phyloP scores from a whole-genome alignment of 192 early-diverging fungal species.

The Rhizophagus sp. region DNA sequence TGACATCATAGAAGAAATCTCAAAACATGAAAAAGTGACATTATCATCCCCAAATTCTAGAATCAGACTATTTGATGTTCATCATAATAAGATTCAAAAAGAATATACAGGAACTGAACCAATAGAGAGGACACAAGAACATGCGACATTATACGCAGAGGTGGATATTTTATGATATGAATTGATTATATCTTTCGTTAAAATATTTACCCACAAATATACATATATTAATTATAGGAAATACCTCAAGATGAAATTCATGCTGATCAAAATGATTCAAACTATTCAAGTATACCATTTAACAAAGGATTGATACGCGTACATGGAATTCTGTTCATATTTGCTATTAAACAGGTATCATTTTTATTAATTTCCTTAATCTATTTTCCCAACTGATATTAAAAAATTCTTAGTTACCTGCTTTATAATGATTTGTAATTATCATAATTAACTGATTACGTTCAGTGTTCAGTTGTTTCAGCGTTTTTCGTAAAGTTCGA shows the following conservation, averaged over 20 bases:
- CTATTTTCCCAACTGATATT: no score
- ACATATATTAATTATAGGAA: slow-evolving; percentile 30
- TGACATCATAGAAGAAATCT: slow-evolving; percentile 52
- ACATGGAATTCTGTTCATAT: slow-evolving; percentile 85
- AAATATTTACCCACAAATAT: no score
- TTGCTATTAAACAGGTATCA: slow-evolving; percentile 61
- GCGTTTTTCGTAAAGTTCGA: no score
- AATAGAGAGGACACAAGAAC: slow-evolving; percentile 47
- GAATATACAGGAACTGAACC: slow-evolving; percentile 49
- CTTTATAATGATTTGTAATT: no score
- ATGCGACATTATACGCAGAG: slow-evolving; percentile 62
- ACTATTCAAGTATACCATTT: slow-evolving; percentile 70
- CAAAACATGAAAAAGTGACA: slow-evolving; percentile 45
- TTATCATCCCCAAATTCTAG: slow-evolving; percentile 42
- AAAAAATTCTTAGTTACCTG: no score
- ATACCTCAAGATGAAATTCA: slow-evolving; percentile 50
- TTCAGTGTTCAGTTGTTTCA: no score
- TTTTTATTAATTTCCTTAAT: no score
- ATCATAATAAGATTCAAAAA: slow-evolving; percentile 42
- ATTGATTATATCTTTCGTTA: no score
- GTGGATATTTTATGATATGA: slow-evolving; percentile 20
- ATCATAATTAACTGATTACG: no score
- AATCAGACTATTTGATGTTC: slow-evolving; percentile 62
- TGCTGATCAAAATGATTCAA: slow-evolving; percentile 43
- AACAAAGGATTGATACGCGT: slow-evolving; percentile 61